A percentile compares a stretch with the other conserved stretches of the same genome.
Conservation (phyloP, 495 filamentous ascomycete species). For the Talaromyces proteolyticus region DNA sequence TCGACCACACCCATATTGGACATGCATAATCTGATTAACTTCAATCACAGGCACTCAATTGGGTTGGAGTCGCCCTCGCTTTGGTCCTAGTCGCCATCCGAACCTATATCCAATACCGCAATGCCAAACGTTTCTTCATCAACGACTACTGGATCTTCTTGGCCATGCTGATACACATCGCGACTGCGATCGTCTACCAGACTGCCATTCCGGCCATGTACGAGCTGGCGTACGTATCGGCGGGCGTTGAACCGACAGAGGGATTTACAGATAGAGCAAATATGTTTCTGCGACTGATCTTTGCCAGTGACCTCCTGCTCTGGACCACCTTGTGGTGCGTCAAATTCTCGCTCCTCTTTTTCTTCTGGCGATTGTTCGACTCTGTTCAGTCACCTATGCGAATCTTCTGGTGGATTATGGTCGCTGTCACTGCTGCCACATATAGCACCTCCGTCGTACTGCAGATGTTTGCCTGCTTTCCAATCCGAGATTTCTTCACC, state of each 20-base stretch:
- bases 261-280: not conserved
- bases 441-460: slow-evolving; percentile 1
- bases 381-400: slow-evolving; percentile 2
- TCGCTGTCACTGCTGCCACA: not conserved
- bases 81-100: not conserved
- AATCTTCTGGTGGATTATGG: slow-evolving; percentile 6
- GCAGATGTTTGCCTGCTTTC: not conserved
- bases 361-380: slow-evolving; percentile 7
- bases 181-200: slow-evolving; percentile 1
- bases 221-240: not conserved
- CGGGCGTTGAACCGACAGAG: not conserved
- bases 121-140: slow-evolving; percentile 4
- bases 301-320: not conserved
- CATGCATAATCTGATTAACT: no score
- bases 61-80: slow-evolving; percentile 1
- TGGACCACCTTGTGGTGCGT: slow-evolving; percentile 5
- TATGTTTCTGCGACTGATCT: slow-evolving; percentile 3
- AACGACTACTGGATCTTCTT: slow-evolving; percentile 6
- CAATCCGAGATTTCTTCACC: slow-evolving; percentile 3
- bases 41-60: not conserved
- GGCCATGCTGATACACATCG: slow-evolving; percentile 1
- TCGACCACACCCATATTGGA: no score
- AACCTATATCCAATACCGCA: slow-evolving; percentile 3
- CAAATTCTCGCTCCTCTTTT: slow-evolving; percentile 3
- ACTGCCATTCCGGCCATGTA: not conserved